Evolutionary conservation across 306 rosid genomes (phyloP), one percentile per base, ranked within the genome.

Genomic region (Comarum palustre): DNA sequence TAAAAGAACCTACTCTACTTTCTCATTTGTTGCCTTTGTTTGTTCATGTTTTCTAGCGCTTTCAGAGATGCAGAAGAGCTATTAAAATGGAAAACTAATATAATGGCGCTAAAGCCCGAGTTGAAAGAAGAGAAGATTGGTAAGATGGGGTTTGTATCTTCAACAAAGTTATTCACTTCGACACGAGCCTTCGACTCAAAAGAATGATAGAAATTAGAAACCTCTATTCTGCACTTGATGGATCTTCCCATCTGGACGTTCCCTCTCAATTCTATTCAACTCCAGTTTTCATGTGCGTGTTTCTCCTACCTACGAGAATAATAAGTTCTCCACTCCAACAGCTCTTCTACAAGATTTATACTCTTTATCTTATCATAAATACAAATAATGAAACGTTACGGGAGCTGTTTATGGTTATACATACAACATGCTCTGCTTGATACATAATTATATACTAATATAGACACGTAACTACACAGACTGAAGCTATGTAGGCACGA

Each of bases 401-500:
- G 20, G 39, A 61, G 1, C 51, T 46, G 50, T 27, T 61, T 52
- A 67, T 60, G 27, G 39, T 58, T 41, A 47, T 60, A 42, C 75
- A 67, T 73, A 52, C 51, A 50, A 57, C 17, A 15, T 10, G 20
- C 34, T 27, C 0, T 15, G n/a, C n/a, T n/a, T 5, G 17, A 61
- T 20, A 57, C 29, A 66, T 29, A 51, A 1, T 11, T 36, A 69
- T 39, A 22, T 38, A 36, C 48, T 50, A 13, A n/a, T 66, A 24
- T 41, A 34, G 38, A 71, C 38, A 62, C 46, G 20, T 77, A 13
- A 29, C 15, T 50, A 51, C 34, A 19, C 47, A 2, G 17, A n/a
- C 27, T 70, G 70, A 71, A 73, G 72, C 86, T 82, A 94, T 20
- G 91, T 85, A 13, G 99, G 99, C 66, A 94, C 48, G 25, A 94